Evolutionary conservation across 495 filamentous ascomycete genomes (phyloP).

Genomic region (Lasiosphaeria ovina): DNA sequence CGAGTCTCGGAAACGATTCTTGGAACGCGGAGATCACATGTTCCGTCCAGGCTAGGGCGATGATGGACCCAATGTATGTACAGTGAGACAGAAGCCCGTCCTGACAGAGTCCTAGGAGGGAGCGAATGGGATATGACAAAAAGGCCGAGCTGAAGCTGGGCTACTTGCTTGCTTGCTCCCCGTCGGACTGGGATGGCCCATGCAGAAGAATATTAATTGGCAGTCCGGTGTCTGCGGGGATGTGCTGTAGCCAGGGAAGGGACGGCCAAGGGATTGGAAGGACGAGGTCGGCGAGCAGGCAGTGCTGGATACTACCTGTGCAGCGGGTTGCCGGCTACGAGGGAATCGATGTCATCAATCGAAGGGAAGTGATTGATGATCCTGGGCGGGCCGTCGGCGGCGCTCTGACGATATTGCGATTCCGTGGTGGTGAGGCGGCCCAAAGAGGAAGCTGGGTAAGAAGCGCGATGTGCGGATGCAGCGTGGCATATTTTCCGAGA

Average conservation of each 20-base stretch:
- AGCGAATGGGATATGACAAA: neutral
- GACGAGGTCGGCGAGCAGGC: neutral
- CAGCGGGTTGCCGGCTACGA: no score
- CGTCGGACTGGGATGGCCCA: neutral
- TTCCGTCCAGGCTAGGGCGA: neutral
- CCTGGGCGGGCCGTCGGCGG: slow-evolving; percentile 1
- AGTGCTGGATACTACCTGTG: no score
- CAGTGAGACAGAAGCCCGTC: neutral
- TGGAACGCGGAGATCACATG: slow-evolving; percentile 1
- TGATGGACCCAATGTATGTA: no score
- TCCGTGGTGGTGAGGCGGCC: slow-evolving; percentile 8
- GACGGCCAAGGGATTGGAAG: no score
- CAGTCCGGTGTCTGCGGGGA: neutral
- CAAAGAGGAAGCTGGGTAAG: slow-evolving; percentile 31
- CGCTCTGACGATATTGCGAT: slow-evolving; percentile 15
- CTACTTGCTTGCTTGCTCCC: neutral
- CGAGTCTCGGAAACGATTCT: neutral
- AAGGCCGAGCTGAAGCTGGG: neutral
- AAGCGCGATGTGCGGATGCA: slow-evolving; percentile 16
- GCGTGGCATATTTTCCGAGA: slow-evolving; percentile 33
- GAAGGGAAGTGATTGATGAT: neutral
- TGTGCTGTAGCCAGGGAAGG: no score
- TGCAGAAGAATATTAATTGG: slow-evolving; percentile 1
- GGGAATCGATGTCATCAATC: no score
- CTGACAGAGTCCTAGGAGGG: neutral